These are phyloP conservation scores for Kwoniella dejecticola DNA, from an alignment of 768 basidiomycete species.

Conservation along the genomic window DNA sequence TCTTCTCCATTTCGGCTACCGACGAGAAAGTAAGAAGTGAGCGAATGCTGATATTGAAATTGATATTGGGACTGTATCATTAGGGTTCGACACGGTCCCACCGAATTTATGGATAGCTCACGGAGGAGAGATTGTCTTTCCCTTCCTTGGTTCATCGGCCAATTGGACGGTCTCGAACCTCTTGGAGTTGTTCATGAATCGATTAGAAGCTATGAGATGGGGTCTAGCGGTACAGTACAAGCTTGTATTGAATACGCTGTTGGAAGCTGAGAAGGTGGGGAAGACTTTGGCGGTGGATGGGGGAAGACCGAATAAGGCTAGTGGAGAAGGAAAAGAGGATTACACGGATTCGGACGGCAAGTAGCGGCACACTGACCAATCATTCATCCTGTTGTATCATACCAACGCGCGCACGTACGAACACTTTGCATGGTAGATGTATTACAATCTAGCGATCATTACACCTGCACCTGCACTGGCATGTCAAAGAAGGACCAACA, in stretches of 20 bases:
- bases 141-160: slow-evolving; percentile 35
- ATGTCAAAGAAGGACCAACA: too few relatives aligned
- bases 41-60: too few relatives aligned
- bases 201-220: slow-evolving; percentile 41
- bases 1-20: too few relatives aligned
- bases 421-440: too few relatives aligned
- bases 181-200: slow-evolving; percentile 37
- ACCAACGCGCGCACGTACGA: too few relatives aligned
- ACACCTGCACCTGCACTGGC: too few relatives aligned
- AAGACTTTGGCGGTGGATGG: slow-evolving; percentile 4
- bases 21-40: too few relatives aligned
- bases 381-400: too few relatives aligned
- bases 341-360: slow-evolving; percentile 5
- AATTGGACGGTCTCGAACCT: slow-evolving; percentile 23
- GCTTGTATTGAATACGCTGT: slow-evolving; percentile 37
- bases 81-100: slow-evolving; percentile 45
- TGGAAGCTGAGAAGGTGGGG: slow-evolving; percentile 25
- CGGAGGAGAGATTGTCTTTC: slow-evolving; percentile 41
- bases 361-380: too few relatives aligned
- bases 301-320: slow-evolving; percentile 1
- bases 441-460: too few relatives aligned
- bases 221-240: slow-evolving; percentile 39
- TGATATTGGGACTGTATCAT: too few relatives aligned
- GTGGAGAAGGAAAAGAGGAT: slow-evolving; percentile 10
- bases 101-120: slow-evolving; percentile 39